These are phyloP conservation scores for Coemansia sp. DNA, from an alignment of 192 early-diverging fungal species.

Conservation along the genomic window DNA sequence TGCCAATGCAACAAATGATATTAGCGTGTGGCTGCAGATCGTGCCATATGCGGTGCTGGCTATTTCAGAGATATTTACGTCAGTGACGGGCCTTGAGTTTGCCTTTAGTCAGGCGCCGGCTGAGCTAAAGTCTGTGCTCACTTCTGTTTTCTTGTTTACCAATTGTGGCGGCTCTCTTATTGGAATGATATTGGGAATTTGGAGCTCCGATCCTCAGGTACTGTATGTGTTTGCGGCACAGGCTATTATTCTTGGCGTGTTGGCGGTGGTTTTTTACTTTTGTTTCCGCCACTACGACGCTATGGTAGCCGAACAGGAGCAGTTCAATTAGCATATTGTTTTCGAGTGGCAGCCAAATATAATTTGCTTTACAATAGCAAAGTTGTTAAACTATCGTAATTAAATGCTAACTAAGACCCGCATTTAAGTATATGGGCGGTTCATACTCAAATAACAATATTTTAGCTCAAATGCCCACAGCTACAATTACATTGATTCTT, in stretches of 20 bases:
- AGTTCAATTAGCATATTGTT: background rate
- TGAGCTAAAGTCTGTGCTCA: conserved; percentile 56
- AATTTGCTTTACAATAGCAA: too few species aligned
- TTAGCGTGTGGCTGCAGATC: conserved; percentile 54
- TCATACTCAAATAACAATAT: too few species aligned
- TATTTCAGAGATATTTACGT: conserved; percentile 57
- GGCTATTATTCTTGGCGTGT: conserved; percentile 27
- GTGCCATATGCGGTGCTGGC: conserved; percentile 53
- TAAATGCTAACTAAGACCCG: too few species aligned
- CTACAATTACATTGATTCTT: too few species aligned
- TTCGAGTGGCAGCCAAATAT: too few species aligned
- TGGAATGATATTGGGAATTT: conserved; percentile 35
- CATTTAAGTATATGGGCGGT: too few species aligned
- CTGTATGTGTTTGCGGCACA: conserved; percentile 61
- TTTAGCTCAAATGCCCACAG: too few species aligned
- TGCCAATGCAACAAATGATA: conserved; percentile 31
- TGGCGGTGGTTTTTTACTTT: conserved; percentile 49
- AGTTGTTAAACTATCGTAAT: too few species aligned
- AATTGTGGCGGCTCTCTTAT: conserved; percentile 53
- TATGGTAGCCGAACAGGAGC: conserved; percentile 13
- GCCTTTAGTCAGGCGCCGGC: conserved; percentile 58
- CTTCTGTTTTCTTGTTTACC: conserved; percentile 51
- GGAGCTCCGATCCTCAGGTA: conserved; percentile 54
- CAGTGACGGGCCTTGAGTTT: conserved; percentile 59
- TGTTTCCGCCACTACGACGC: conserved; percentile 55